Evolutionary conservation across 2,329 filamentous ascomycete genomes (phyloP).

Genomic region (Penicillium vulpinum): DNA sequence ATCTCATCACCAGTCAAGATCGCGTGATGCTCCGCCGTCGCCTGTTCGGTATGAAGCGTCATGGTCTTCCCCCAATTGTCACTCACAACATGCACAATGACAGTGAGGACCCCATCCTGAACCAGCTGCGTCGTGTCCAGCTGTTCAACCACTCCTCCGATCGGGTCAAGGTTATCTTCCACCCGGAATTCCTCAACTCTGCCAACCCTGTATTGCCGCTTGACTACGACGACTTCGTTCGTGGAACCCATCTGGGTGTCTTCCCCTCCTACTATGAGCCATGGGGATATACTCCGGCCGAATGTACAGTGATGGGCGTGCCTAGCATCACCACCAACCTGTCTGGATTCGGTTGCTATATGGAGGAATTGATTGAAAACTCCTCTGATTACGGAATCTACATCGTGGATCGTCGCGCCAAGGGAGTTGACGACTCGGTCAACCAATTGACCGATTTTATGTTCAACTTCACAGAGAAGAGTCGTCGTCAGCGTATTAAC

Average conservation of each 20-base stretch:
- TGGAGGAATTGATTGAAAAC: slow-evolving; percentile 99
- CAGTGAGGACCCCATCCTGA: slow-evolving; percentile 86
- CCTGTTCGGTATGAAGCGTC: slow-evolving; percentile 94
- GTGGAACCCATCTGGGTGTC: slow-evolving; percentile 91
- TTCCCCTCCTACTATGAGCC: slow-evolving; percentile 99
- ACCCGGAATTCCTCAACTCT: slow-evolving; percentile 95
- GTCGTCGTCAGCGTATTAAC: slow-evolving; percentile 94
- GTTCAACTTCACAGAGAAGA: slow-evolving; percentile 93
- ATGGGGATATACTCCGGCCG: slow-evolving; percentile 97
- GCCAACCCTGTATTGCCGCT: slow-evolving; percentile 91
- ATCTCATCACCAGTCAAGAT: slow-evolving; percentile 87
- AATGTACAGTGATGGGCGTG: slow-evolving; percentile 98
- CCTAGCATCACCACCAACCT: slow-evolving; percentile 98
- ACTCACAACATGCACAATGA: slow-evolving; percentile 99
- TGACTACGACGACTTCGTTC: slow-evolving; percentile 98
- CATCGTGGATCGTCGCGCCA: slow-evolving; percentile 92
- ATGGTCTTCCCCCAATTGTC: slow-evolving; percentile 87
- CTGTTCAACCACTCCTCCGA: slow-evolving; percentile 95
- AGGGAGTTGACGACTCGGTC: slow-evolving; percentile 95
- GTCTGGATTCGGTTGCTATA: slow-evolving; percentile 97
- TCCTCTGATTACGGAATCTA: slow-evolving; percentile 98
- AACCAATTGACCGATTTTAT: slow-evolving; percentile 91
- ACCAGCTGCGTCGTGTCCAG: slow-evolving; percentile 92
- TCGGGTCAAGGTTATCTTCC: slow-evolving; percentile 96
- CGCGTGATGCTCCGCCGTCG: slow-evolving; percentile 87